Conservation (phyloP, 805 yeast species). For the Alloascoidea hylecoeti region DNA sequence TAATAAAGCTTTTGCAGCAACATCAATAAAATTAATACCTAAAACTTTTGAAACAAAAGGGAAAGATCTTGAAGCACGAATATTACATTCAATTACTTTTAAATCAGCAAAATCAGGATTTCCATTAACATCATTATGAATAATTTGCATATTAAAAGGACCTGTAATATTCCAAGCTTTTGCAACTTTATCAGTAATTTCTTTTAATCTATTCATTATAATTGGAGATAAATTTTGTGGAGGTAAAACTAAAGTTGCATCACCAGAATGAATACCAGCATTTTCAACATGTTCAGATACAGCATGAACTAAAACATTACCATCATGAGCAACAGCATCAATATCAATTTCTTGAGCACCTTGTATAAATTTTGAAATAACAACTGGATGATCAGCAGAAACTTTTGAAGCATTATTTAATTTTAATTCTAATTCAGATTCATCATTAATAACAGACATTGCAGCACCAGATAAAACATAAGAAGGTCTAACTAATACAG, state of each 20-base stretch:
- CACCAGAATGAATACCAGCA: conserved; percentile 98
- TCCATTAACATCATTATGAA: conserved; percentile 55
- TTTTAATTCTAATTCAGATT: conserved; percentile 69
- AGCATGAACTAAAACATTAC: conserved; percentile 84
- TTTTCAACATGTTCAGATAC: conserved; percentile 96
- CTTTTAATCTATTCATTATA: conserved; percentile 62
- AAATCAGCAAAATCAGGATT: conserved; percentile 45
- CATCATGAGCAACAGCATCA: conserved; percentile 90
- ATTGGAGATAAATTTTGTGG: conserved; percentile 66
- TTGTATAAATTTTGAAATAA: conserved; percentile 87
- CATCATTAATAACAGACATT: conserved; percentile 81
- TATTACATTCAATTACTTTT: conserved; percentile 97
- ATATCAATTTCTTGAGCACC: conserved; percentile 96
- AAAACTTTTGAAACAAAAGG: conserved; percentile 97
- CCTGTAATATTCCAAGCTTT: conserved; percentile 92
- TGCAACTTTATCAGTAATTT: conserved; percentile 87
- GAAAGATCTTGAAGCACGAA: conserved; percentile 97
- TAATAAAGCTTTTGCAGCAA: conserved; percentile 80
- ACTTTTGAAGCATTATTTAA: conserved; percentile 82
- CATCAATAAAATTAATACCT: conserved; percentile 89
- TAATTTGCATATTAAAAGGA: conserved; percentile 97
- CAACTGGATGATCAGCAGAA: conserved; percentile 94
- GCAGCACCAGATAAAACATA: conserved; percentile 98
- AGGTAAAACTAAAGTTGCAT: conserved; percentile 90
- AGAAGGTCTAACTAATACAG: conserved; percentile 95